Conservation (phyloP, 805 yeast genomes). For the Pichia heedii region DNA sequence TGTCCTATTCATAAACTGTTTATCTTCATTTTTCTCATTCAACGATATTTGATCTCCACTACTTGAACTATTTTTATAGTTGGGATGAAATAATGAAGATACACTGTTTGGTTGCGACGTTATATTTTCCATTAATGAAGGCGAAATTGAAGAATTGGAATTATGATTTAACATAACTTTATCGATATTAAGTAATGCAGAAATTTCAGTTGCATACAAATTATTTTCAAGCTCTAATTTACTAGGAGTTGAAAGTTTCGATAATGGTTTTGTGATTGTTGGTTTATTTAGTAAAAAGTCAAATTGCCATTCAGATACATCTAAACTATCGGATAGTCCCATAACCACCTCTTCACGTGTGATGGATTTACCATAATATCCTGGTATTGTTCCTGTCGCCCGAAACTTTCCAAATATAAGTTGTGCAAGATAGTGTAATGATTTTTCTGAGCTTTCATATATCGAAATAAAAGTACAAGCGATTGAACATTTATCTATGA, state of each 20-base stretch:
- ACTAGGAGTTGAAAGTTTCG: not conserved
- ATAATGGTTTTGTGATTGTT: not conserved
- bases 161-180: not conserved
- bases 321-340: not conserved
- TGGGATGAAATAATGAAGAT: not conserved
- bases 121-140: not conserved
- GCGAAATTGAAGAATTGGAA: not conserved
- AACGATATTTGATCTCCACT: no score
- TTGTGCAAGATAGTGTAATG: conserved; percentile 38
- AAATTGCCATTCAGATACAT: conserved; percentile 1
- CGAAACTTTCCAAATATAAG: conserved; percentile 43
- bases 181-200: not conserved
- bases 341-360: conserved; percentile 2
- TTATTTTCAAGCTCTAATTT: not conserved
- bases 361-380: conserved; percentile 13
- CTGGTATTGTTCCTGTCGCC: conserved; percentile 49
- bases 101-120: not conserved
- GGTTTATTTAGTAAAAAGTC: conserved; percentile 8
- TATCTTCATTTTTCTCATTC: no score
- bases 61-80: not conserved
- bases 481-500: conserved; percentile 42
- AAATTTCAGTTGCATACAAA: not conserved
- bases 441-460: conserved; percentile 48
- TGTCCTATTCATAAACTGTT: no score
- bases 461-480: conserved; percentile 51